Conservation (phyloP, 768 basidiomycete genomes). For the Rhodotorula sphaerocarpa region DNA sequence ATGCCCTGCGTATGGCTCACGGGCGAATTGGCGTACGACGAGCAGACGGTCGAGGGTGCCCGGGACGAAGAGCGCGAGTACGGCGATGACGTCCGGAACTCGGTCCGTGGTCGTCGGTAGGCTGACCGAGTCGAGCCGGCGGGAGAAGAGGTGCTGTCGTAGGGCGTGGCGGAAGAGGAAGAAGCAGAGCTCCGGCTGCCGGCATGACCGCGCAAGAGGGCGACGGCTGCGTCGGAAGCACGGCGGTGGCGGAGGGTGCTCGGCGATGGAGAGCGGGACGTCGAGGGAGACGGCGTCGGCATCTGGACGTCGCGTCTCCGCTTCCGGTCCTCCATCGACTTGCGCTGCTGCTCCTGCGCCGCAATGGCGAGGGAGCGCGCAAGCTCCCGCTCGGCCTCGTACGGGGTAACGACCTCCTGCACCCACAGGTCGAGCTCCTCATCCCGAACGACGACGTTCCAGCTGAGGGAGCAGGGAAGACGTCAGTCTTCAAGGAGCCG, state of each 20-base stretch:
- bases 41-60: slow-evolving; percentile 25
- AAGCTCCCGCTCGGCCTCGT: slow-evolving; percentile 28
- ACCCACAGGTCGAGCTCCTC: slow-evolving; percentile 38
- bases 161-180: slow-evolving; percentile 2
- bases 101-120: not conserved
- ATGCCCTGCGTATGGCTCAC: slow-evolving; percentile 14
- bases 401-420: slow-evolving; percentile 22
- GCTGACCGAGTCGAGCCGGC: slow-evolving; percentile 11
- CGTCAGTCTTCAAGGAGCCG: not conserved
- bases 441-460: slow-evolving; percentile 39
- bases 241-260: slow-evolving; percentile 35
- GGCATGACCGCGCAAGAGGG: slow-evolving; percentile 32
- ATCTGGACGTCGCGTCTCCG: slow-evolving; percentile 26
- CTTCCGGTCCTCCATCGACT: slow-evolving; percentile 31
- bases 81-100: slow-evolving; percentile 14
- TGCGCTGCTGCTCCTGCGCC: slow-evolving; percentile 14
- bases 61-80: slow-evolving; percentile 27
- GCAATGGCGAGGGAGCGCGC: slow-evolving; percentile 17
- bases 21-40: slow-evolving; percentile 21
- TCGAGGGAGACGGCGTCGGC: slow-evolving; percentile 22
- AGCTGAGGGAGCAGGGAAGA: not conserved
- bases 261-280: slow-evolving; percentile 31
- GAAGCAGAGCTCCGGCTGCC: not conserved
- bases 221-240: slow-evolving; percentile 38
- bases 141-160: slow-evolving; percentile 5